A percentile compares a stretch with the other conserved stretches of the same genome.
These are phyloP conservation scores for Penicillium sp. DNA, from an alignment of 2,329 filamentous ascomycete genomes.

Conservation along the genomic window DNA sequence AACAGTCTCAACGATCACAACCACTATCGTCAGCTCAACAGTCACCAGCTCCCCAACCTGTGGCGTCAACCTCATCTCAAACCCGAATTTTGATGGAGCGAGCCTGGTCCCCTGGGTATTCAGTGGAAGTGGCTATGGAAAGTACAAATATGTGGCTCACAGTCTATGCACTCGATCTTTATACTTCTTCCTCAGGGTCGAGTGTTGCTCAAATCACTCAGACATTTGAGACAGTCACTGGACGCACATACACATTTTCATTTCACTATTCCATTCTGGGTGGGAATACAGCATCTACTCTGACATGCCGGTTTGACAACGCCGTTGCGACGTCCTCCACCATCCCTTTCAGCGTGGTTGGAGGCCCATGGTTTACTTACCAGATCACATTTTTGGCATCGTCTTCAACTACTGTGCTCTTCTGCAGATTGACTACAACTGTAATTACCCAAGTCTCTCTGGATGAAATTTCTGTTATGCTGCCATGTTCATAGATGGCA, in stretches of 20 bases:
- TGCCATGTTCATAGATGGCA: too few relatives aligned
- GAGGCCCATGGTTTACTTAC: neutral
- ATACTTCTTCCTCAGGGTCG: too few relatives aligned
- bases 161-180: neutral
- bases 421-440: neutral
- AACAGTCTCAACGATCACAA: neutral
- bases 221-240: neutral
- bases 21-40: neutral
- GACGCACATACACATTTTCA: neutral
- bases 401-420: neutral
- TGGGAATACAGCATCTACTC: neutral
- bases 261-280: neutral
- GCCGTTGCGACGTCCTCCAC: neutral
- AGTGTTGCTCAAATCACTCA: neutral
- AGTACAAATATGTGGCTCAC: neutral
- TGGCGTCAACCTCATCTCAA: neutral
- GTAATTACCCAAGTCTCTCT: neutral
- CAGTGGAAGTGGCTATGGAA: neutral
- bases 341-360: neutral
- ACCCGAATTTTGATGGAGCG: neutral
- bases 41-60: neutral
- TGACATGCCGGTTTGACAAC: neutral
- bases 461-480: neutral
- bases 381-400: neutral
- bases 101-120: neutral